phyloP scores from a whole-genome alignment of 2,329 filamentous ascomycete species.

The Colletotrichum horii region DNA sequence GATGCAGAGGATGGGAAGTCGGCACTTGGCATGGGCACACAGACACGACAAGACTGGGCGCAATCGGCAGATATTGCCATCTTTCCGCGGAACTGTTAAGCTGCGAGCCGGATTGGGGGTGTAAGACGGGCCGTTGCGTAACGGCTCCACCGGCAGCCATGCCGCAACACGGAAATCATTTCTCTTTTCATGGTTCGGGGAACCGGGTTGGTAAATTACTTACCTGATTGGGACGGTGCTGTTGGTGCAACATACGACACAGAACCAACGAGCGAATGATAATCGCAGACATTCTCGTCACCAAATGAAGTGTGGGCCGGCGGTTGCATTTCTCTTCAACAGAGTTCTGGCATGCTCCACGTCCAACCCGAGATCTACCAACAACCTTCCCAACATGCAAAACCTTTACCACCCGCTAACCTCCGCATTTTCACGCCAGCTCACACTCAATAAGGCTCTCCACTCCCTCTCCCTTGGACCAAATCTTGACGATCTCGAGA shows the following conservation, averaged over 20 bases:
- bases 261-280: neutral
- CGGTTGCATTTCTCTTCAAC: neutral
- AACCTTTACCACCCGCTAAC: neutral
- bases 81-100: neutral
- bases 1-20: neutral
- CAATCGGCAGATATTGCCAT: neutral
- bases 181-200: neutral
- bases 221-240: neutral
- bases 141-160: neutral
- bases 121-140: neutral
- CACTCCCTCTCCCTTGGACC: neutral
- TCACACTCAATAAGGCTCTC: constrained; percentile 8
- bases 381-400: neutral
- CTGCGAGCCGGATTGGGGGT: neutral
- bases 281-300: neutral
- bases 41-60: neutral
- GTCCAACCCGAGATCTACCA: neutral
- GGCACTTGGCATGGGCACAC: neutral
- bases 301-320: neutral
- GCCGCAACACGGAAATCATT: neutral
- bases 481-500: constrained; percentile 1
- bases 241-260: neutral
- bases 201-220: neutral
- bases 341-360: neutral
- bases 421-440: neutral